Evolutionary conservation across 768 basidiomycete genomes (phyloP), one percentile per base, ranked within the genome.

Genomic region (Lentinula sp.): DNA sequence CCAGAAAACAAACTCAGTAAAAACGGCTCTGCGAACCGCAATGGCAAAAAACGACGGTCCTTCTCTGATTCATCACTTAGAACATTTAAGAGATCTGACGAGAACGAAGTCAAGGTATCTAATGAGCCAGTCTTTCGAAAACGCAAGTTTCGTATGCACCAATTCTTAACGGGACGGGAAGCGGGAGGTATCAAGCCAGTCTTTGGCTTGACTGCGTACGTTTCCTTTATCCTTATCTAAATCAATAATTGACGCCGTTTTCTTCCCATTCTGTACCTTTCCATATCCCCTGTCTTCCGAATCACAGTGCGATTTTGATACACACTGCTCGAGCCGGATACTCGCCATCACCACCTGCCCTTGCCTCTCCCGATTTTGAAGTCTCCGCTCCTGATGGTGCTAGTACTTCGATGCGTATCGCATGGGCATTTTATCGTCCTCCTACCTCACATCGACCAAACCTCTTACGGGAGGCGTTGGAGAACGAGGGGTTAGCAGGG

Each of bases 121-220:
- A 13, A 48, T 2, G 13, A 31, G n/a, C 40, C 40, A 31, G 40
- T 39, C 3, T 2, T 5, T 59, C 54, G 45, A 15, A 71, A 67
- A 43, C 74, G 79, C 43, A 69, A 69, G 5, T 74, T 80, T 16
- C 83, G 91, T 23, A 78, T 85, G 64, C 93, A 95, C 72, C 76
- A 79, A 16, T 96, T 96, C 75, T 76, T 94, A 55, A 96, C 93
- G 1, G 94, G 94, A 0, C 76, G 93, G 45, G 93, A 96, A 69
- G 84, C 81, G 2, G 86, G 87, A 13, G 93, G 93, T 0, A 82
- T 92, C 13, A 95, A 93, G 67, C 93, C 93, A n/a, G 84, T 95
- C 0, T 91, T 86, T 65, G 93, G 93, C 7, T 73, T 96, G 8
- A 96, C 93, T 32, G 85, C 93, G 92, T 95, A 70, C 64, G 89